Evolutionary conservation across 805 yeast genomes (phyloP).

Genomic region (Tetrapisispora taiwanensis): DNA sequence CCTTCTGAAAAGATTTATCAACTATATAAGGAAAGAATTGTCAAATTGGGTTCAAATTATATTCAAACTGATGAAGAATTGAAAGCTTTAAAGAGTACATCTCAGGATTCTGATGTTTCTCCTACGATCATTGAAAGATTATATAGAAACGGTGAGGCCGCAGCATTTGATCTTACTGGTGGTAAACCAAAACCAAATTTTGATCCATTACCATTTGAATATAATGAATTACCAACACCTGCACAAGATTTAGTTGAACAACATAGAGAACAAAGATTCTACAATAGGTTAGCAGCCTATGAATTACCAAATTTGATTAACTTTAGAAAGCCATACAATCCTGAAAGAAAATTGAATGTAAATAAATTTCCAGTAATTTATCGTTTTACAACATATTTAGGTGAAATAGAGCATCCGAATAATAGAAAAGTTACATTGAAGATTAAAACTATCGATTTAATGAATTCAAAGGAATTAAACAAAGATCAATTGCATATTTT

Average conservation of each 20-base stretch:
- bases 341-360: constrained; percentile 31
- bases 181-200: constrained; percentile 31
- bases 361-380: constrained; percentile 48
- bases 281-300: constrained; percentile 77
- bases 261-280: constrained; percentile 65
- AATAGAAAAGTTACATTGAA: constrained; percentile 51
- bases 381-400: constrained; percentile 62
- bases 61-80: constrained; percentile 43
- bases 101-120: constrained; percentile 34
- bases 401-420: constrained; percentile 44
- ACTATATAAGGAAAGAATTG: constrained; percentile 50
- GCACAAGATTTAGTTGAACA: constrained; percentile 66
- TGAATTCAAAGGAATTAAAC: constrained; percentile 29
- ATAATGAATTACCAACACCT: constrained; percentile 54
- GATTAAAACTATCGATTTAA: constrained; percentile 43
- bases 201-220: constrained; percentile 37
- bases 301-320: constrained; percentile 80
- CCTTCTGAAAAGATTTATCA: constrained; percentile 54
- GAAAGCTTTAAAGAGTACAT: constrained; percentile 43
- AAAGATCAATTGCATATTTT: constrained; percentile 59
- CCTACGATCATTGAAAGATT: constrained; percentile 27
- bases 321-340: constrained; percentile 53
- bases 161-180: constrained; percentile 34
- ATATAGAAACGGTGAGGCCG: constrained; percentile 34
- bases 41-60: constrained; percentile 42